These are phyloP conservation scores for Picocystis sp. DNA, from an alignment of 163 green algal genomes.

Conservation along the genomic window DNA sequence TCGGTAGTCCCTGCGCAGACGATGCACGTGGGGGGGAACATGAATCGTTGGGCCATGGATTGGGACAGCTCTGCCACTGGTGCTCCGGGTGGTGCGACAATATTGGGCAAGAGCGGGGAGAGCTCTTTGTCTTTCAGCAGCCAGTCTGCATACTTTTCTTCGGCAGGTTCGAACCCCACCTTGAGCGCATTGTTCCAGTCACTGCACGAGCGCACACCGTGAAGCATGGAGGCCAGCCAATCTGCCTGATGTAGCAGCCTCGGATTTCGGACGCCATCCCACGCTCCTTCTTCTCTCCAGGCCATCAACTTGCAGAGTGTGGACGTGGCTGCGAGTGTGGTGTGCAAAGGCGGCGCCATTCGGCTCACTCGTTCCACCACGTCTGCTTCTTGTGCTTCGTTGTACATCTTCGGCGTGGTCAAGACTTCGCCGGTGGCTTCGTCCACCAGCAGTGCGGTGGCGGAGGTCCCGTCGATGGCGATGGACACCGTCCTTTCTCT, in stretches of 20 bases:
- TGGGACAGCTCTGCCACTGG: slow-evolving; percentile 19
- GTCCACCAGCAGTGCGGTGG: slow-evolving; percentile 61
- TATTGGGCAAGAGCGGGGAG: slow-evolving; percentile 28
- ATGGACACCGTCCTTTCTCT: slow-evolving; percentile 3
- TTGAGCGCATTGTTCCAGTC: slow-evolving; percentile 90
- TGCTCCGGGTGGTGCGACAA: slow-evolving; percentile 43
- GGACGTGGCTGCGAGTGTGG: slow-evolving; percentile 46
- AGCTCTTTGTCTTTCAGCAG: slow-evolving; percentile 32
- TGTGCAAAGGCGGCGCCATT: slow-evolving; percentile 50
- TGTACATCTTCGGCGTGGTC: slow-evolving; percentile 56
- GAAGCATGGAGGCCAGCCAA: slow-evolving; percentile 60
- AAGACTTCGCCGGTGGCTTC: slow-evolving; percentile 20
- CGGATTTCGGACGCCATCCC: slow-evolving; percentile 13
- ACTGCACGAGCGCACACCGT: slow-evolving; percentile 22
- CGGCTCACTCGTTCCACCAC: slow-evolving; percentile 25
- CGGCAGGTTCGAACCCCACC: slow-evolving; percentile 69
- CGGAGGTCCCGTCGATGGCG: slow-evolving; percentile 20
- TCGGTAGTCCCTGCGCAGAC: slow-evolving; percentile 80
- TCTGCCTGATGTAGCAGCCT: slow-evolving; percentile 63
- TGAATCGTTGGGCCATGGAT: slow-evolving; percentile 8
- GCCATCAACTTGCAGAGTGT: slow-evolving; percentile 65
- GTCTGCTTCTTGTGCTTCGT: slow-evolving; percentile 34
- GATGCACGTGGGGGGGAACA: slow-evolving; percentile 36
- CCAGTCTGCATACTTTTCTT: slow-evolving; percentile 54
- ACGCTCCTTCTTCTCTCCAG: slow-evolving; percentile 34